Evolutionary conservation across 2,329 filamentous ascomycete genomes (phyloP).

Genomic region (Aspergillus nomiae): DNA sequence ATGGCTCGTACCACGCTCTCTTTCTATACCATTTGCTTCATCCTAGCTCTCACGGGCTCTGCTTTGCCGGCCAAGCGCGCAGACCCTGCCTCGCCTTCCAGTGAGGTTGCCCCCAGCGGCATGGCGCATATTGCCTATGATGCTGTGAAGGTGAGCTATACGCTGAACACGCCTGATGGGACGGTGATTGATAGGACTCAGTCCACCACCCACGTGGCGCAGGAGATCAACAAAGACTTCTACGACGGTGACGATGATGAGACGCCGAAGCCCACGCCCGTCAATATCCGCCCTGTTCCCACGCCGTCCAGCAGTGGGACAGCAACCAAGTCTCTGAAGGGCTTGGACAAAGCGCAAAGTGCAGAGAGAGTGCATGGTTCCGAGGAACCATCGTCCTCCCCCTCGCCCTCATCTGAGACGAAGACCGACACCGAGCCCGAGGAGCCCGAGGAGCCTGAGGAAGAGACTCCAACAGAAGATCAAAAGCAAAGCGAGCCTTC

Average conservation of each 20-base stretch:
- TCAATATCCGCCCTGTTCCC: background rate
- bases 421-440: background rate
- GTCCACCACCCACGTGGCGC: slow-evolving; percentile 21
- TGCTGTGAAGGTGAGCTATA: slow-evolving; percentile 20
- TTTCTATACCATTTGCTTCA: slow-evolving; percentile 30
- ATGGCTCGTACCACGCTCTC: slow-evolving; percentile 37
- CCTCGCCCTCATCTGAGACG: background rate
- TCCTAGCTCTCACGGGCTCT: slow-evolving; percentile 31
- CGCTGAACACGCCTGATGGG: background rate
- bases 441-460: background rate
- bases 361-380: background rate
- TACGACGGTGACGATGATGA: slow-evolving; percentile 1
- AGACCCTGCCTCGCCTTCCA: background rate
- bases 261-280: background rate
- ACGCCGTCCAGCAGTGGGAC: background rate
- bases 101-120: background rate
- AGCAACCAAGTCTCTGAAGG: background rate
- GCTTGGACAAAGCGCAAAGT: background rate
- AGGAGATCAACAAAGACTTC: slow-evolving; percentile 13
- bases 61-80: slow-evolving; percentile 29
- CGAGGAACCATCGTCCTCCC: background rate
- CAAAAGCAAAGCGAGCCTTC: background rate
- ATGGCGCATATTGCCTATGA: slow-evolving; percentile 7
- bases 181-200: slow-evolving; percentile 6
- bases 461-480: background rate